Evolutionary conservation across 441 rosid genomes (phyloP), one percentile per base, ranked within the genome.

Genomic region (Adansonia gregorii): DNA sequence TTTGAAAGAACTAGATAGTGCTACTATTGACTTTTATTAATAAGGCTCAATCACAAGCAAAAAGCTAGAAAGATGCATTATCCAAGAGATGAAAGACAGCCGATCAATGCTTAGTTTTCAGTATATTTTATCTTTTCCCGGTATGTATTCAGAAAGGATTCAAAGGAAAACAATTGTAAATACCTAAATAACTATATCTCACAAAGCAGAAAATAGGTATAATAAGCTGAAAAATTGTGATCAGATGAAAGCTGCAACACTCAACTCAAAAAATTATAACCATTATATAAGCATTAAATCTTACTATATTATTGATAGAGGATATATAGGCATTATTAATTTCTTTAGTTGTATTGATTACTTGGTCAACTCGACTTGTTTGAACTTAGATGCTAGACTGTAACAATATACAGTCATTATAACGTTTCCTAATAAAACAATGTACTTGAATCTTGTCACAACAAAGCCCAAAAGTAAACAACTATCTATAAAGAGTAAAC

Each of bases 401-500:
- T 35, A 48, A 48, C 17, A 10, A 22, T 12, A 19, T 55, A 14
- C 55, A 58, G 52, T 55, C 10, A 72, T 63, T 72, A 72, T 49
- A 17, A 19, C 8, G 60, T 72, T 63, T 31, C 10, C 43, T n/a
- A 31, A 63, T 12, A 27, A 27, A 27, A 19, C 45, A 6, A 14
- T 20, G 39, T 41, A 14, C 39, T 56, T 48, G 41, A 73, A 73
- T 73, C 65, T 73, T 11, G 54, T 56, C 66, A 58, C 51, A 79
- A 73, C 64, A 69, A 64, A 76, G 63, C 41, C 64, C n/a, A 60
- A 60, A 70, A 41, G 14, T 35, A 55, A 51, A 74, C 52, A 63
- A 39, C 31, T 59, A 35, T 14, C 48, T 49, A 24, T 22, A 69
- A 66, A 41, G 55, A 76, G 51, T 60, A 73, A 82, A 94, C 98